A percentile compares a stretch with the other conserved stretches of the same genome.
These are phyloP conservation scores for Protomyces inundatus DNA, from an alignment of 1,139 yeast genomes.

Conservation along the genomic window DNA sequence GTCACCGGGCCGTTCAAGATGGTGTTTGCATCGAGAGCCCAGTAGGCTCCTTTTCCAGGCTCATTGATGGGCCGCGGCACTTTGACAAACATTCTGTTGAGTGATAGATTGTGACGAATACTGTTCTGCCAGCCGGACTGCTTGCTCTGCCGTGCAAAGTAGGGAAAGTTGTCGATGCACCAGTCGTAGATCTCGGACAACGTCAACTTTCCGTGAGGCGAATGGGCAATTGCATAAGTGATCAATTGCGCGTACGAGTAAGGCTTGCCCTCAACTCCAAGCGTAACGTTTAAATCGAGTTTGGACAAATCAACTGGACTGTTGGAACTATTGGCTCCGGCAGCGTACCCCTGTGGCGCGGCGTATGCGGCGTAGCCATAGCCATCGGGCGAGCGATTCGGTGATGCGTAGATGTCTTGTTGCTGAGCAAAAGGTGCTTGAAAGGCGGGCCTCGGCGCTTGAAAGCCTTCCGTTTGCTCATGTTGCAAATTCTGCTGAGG, in stretches of 20 bases:
- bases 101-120: constrained; percentile 78
- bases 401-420: constrained; percentile 18
- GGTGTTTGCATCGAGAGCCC: constrained; percentile 60
- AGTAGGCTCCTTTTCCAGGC: constrained; percentile 72
- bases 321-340: constrained; percentile 10
- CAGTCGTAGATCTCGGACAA: constrained; percentile 80
- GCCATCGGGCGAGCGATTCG: neutral
- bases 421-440: neutral
- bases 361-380: neutral
- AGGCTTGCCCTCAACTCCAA: constrained; percentile 24
- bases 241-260: constrained; percentile 26
- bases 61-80: constrained; percentile 56
- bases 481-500: too few relatives aligned
- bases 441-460: too few relatives aligned
- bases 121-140: constrained; percentile 98
- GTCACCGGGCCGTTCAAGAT: constrained; percentile 11
- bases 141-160: constrained; percentile 64
- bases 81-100: constrained; percentile 76
- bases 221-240: constrained; percentile 21
- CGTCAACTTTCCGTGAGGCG: constrained; percentile 57
- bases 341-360: neutral
- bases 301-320: constrained; percentile 13
- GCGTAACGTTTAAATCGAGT: constrained; percentile 13
- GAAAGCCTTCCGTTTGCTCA: too few relatives aligned
- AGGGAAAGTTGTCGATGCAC: constrained; percentile 81